phyloP scores from a whole-genome alignment of 257 asterid species.

The Striga asiatica region DNA sequence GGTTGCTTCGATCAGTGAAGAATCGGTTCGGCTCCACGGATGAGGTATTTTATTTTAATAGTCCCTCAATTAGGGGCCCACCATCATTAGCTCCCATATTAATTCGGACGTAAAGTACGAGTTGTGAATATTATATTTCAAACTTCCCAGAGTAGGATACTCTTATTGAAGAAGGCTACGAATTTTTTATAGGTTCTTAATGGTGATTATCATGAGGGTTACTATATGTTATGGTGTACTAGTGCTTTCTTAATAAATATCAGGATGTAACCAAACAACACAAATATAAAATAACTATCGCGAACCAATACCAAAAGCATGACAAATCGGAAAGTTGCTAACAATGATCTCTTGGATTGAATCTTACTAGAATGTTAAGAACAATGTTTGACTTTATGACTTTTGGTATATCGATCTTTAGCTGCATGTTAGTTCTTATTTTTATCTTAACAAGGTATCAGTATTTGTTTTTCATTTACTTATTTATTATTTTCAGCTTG shows the following conservation, averaged over 20 bases:
- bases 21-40: conserved; percentile 96
- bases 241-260: conserved; percentile 1
- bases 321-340: not conserved
- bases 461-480: not conserved
- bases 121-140: not conserved
- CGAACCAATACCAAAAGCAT: not conserved
- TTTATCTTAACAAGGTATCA: conserved; percentile 12
- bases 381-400: not conserved
- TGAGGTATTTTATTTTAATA: conserved; percentile 51
- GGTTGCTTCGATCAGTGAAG: conserved; percentile 82
- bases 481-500: conserved; percentile 64
- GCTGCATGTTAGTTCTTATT: conserved; percentile 1
- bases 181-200: no score
- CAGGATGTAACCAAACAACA: not conserved
- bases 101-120: not conserved
- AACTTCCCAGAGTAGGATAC: not conserved
- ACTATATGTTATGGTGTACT: no score
- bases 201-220: conserved; percentile 4
- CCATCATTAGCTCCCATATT: not conserved
- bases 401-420: not conserved
- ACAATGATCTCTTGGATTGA: not conserved
- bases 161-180: not conserved
- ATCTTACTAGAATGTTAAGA: conserved; percentile 9
- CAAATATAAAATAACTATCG: not conserved
- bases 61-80: not conserved